Base-by-base conservation (phyloP, 2,329 filamentous ascomycete species). In the Hawksworthiomyces lignivorus region DNA sequence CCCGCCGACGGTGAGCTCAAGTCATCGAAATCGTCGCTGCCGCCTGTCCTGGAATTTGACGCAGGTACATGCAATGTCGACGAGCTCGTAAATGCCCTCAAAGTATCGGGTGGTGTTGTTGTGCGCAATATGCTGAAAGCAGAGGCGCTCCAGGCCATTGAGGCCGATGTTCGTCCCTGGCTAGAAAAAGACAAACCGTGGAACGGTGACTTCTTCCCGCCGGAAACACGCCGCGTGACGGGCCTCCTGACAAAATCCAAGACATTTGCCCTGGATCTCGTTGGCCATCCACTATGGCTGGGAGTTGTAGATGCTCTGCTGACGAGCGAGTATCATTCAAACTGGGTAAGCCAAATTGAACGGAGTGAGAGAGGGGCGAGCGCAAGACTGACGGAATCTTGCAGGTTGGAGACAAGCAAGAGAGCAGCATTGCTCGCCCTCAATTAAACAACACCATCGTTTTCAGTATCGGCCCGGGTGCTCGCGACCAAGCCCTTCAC, bases 401-500 rank as follows among this genome's bases (percentile, higher is more conserved):
- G n/a, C n/a, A n/a, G n/a, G n/a, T n/a, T n/a, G n/a, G n/a, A n/a
- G 35, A 45, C 11, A 24, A 42, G 31, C 35, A 24, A n/a, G 24
- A 22, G 4, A 31, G 15, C 11, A 42, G 30, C 19, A 15, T 27
- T 3, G 22, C 36, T 3, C 19, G 18, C 28, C 54, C 54, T 1
- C 54, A 57, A 37, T 50, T 58, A 19, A 56, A 55, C 40, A 57
- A 56, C 39, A 57, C 55, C 17, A 50, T 57, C 20, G 50, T 55
- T 6, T 58, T 59, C 45, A 44, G 39, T 21, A 50, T 55, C 33
- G 44, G 48, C 11, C 50, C 52, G 20, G 52, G 50, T 14, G 45
- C 46, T 8, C 41, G 47, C 29, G 43, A 36, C 18, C 50, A 54
- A 39, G 48, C 35, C 4, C 43, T 54, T 35, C 53, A 51, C 45